phyloP scores from a whole-genome alignment of 176 grass and related monocot genomes.

The Pharus latifolius region DNA sequence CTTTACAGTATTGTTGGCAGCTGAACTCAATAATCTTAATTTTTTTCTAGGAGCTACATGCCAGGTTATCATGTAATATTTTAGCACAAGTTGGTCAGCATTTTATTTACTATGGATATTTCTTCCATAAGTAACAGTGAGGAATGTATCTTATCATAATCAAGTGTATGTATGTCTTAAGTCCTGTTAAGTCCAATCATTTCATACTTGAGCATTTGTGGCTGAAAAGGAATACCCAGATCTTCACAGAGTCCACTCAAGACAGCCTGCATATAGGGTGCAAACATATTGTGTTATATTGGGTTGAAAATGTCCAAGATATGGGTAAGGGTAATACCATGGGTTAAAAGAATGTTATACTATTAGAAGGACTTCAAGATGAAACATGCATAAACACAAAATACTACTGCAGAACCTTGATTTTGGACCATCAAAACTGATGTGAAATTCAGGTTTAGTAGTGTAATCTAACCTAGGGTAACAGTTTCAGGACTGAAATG shows the following conservation, averaged over 20 bases:
- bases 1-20: no score
- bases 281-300: slow-evolving; percentile 6
- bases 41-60: no score
- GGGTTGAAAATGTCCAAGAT: neutral
- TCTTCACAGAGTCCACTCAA: slow-evolving; percentile 76
- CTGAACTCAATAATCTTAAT: no score
- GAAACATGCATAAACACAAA: neutral
- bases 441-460: neutral
- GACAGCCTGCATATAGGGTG: slow-evolving; percentile 39
- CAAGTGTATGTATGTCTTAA: no score
- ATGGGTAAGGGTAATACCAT: neutral
- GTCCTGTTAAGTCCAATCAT: neutral
- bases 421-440: neutral
- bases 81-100: no score
- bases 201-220: slow-evolving; percentile 81
- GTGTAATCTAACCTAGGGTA: neutral
- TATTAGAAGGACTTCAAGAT: neutral
- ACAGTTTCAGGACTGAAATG: neutral
- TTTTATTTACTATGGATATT: no score
- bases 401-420: neutral
- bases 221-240: slow-evolving; percentile 75
- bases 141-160: no score
- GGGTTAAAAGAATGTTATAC: neutral
- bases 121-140: no score
- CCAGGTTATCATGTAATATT: no score